Conservation (phyloP, 306 rosid genomes). For the Ziziphus jujuba region DNA sequence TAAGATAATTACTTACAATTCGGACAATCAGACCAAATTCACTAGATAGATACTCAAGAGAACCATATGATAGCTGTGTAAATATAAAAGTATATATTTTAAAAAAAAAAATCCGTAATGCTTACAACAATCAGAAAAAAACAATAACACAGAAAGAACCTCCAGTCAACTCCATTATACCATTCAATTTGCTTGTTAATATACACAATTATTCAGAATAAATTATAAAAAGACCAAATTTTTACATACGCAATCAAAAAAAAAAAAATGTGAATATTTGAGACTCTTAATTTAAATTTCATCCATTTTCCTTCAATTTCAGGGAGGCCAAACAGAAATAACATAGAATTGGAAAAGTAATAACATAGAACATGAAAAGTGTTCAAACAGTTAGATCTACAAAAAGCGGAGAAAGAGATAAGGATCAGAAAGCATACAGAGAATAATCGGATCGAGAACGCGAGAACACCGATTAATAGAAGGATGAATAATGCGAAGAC, state of each 20-base stretch:
- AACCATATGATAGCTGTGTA: background rate
- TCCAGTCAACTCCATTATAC: background rate
- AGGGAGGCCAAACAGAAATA: constrained; percentile 8
- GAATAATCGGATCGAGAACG: constrained; percentile 98
- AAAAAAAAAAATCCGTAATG: background rate
- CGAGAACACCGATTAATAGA: constrained; percentile 92
- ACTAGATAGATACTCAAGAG: background rate
- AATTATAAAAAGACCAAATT: background rate
- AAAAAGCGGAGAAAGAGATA: constrained; percentile 6
- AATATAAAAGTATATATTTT: background rate
- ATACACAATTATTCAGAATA: background rate
- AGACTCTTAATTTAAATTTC: background rate
- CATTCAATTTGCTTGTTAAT: background rate
- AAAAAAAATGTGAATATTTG: background rate
- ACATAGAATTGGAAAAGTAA: background rate
- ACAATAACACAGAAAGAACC: background rate
- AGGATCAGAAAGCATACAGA: constrained; percentile 70
- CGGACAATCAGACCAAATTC: background rate
- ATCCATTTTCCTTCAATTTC: constrained; percentile 8
- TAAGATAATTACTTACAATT: background rate
- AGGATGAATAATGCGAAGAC: constrained; percentile 86
- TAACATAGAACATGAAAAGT: background rate
- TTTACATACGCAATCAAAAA: background rate
- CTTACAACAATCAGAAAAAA: constrained; percentile 3
- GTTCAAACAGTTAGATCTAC: constrained; percentile 42